Percentiles rank a stretch among this genome's conserved stretches.
Evolutionary conservation across 1,284 basidiomycete genomes (phyloP).

Genomic region (Trametes pubescens): DNA sequence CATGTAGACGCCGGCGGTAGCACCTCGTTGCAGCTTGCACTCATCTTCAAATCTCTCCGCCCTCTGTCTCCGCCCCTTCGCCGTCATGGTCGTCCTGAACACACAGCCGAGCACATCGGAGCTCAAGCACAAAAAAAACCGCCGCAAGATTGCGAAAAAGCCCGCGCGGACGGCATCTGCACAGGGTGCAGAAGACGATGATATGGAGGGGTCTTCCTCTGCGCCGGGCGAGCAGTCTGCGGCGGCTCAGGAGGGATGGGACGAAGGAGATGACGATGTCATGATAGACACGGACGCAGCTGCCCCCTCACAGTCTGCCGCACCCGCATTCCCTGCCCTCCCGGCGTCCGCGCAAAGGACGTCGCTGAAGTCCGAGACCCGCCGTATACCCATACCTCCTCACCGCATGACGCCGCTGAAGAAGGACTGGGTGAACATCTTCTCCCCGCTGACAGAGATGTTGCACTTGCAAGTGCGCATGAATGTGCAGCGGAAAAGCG

Average conservation of each 20-base stretch:
- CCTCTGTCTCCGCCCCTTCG: slow-evolving; percentile 1
- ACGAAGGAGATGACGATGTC: slow-evolving; percentile 62
- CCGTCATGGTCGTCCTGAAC: slow-evolving; percentile 65
- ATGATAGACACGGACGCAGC: slow-evolving; percentile 66
- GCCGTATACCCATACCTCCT: slow-evolving; percentile 90
- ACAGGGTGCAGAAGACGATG: slow-evolving; percentile 51
- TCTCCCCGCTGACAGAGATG: slow-evolving; percentile 95
- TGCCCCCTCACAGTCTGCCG: slow-evolving; percentile 50
- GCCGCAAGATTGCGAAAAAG: slow-evolving; percentile 60
- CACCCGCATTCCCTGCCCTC: slow-evolving; percentile 73
- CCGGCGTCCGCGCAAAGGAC: slow-evolving; percentile 63
- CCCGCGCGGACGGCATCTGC: slow-evolving; percentile 34
- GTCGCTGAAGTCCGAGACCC: slow-evolving; percentile 77
- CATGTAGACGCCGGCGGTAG: slow-evolving; percentile 29
- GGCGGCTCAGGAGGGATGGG: slow-evolving; percentile 22
- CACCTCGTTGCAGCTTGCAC: slow-evolving; percentile 21
- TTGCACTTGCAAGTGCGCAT: slow-evolving; percentile 95
- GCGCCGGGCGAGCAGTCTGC: slow-evolving; percentile 12
- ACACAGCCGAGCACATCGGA: slow-evolving; percentile 46
- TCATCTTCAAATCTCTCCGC: slow-evolving; percentile 14
- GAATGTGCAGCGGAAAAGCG: slow-evolving; percentile 89
- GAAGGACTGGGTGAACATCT: slow-evolving; percentile 97
- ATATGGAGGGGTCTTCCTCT: slow-evolving; percentile 30
- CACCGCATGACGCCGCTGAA: slow-evolving; percentile 98
- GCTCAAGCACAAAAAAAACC: slow-evolving; percentile 57